These are phyloP conservation scores for Peronospora farinosa DNA, from an alignment of 352 stramenopile genomes.

Conservation along the genomic window DNA sequence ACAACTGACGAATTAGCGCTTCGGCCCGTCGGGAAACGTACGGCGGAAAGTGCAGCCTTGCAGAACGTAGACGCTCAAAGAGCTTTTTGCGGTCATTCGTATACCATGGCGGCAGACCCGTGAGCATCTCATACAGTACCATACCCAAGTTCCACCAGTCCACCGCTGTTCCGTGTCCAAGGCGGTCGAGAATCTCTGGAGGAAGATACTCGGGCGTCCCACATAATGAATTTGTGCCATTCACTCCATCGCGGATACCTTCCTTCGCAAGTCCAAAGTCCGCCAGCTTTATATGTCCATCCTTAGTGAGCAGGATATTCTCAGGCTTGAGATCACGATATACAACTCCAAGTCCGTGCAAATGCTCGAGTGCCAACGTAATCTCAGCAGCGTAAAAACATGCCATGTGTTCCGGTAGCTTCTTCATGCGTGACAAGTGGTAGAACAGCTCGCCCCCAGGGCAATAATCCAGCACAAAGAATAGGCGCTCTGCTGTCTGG, in stretches of 20 bases:
- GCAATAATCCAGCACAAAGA: conserved; percentile 94
- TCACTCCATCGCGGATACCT: conserved; percentile 57
- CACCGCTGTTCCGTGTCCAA: conserved; percentile 85
- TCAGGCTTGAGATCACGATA: conserved; percentile 78
- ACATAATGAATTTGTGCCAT: conserved; percentile 76
- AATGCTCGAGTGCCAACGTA: conserved; percentile 72
- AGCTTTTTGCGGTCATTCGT: conserved; percentile 87
- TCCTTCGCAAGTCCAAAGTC: conserved; percentile 83
- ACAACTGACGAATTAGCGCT: conserved; percentile 67
- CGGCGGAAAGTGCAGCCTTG: conserved; percentile 76
- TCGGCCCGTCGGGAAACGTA: conserved; percentile 74
- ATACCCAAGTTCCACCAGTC: conserved; percentile 91
- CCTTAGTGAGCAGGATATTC: conserved; percentile 69
- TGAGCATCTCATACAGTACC: conserved; percentile 81
- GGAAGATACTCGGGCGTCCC: conserved; percentile 86
- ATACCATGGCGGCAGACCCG: conserved; percentile 81
- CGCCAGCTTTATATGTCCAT: conserved; percentile 86
- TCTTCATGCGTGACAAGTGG: conserved; percentile 83
- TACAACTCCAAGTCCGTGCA: conserved; percentile 78
- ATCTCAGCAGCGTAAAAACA: conserved; percentile 88
- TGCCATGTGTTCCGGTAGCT: conserved; percentile 82
- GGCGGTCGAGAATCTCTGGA: conserved; percentile 74
- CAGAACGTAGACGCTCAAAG: conserved; percentile 75
- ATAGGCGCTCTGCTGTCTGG: conserved; percentile 87
- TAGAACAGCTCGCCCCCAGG: conserved; percentile 86